Conservation (phyloP, 495 filamentous ascomycete species). For the Aspergillus hancockii region DNA sequence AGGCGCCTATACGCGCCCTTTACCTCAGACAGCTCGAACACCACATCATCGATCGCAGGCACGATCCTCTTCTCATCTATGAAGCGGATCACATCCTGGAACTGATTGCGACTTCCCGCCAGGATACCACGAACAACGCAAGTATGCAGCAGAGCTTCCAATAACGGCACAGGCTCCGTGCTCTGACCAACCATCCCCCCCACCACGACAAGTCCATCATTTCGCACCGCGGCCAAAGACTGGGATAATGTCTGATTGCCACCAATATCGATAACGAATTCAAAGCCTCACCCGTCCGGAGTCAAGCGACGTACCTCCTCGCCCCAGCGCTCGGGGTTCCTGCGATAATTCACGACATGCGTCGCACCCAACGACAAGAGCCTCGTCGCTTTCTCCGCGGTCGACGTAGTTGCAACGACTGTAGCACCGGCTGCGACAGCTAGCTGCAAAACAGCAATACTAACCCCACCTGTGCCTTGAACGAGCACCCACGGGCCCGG, state of each 20-base stretch:
- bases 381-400: constrained; percentile 56
- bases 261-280: constrained; percentile 65
- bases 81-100: constrained; percentile 56
- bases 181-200: constrained; percentile 49
- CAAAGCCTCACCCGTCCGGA: constrained; percentile 54
- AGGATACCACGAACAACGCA: constrained; percentile 27
- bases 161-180: constrained; percentile 30
- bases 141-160: constrained; percentile 42
- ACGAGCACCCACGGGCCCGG: constrained; percentile 35
- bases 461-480: constrained; percentile 74
- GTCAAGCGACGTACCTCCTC: constrained; percentile 62
- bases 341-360: constrained; percentile 61
- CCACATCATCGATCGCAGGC: constrained; percentile 56
- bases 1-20: constrained; percentile 47
- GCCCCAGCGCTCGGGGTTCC: constrained; percentile 58
- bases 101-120: constrained; percentile 53
- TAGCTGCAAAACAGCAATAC: constrained; percentile 60
- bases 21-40: constrained; percentile 51
- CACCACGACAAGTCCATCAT: constrained; percentile 60
- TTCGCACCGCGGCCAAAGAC: constrained; percentile 55
- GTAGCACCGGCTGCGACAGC: constrained; percentile 69
- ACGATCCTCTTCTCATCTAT: constrained; percentile 57
- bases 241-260: constrained; percentile 56
- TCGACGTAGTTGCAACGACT: constrained; percentile 72
- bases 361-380: constrained; percentile 53